Evolutionary conservation across 73 alveolate species (phyloP).

Genomic region (Breviolum minutum): DNA sequence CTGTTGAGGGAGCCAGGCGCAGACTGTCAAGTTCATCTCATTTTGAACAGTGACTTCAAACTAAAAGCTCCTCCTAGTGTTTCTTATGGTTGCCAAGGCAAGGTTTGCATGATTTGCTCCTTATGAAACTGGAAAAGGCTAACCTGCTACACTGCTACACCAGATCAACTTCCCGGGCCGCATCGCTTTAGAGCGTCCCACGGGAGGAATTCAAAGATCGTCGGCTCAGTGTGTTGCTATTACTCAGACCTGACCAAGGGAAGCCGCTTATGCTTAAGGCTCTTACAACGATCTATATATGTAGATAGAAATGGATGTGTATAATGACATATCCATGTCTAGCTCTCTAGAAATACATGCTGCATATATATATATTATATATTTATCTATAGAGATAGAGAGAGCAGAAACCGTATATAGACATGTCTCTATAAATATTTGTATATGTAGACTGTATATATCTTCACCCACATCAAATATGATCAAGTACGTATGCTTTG

Average conservation of each 20-base stretch:
- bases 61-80: neutral
- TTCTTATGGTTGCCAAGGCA: no score
- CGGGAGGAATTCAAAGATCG: slow-evolving; percentile 31
- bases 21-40: neutral
- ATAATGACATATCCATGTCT: neutral
- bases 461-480: no score
- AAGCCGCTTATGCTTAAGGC: neutral
- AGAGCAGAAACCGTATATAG: neutral
- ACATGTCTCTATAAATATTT: no score
- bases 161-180: neutral
- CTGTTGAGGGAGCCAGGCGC: neutral
- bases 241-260: neutral
- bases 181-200: neutral
- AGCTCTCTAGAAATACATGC: neutral
- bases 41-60: neutral
- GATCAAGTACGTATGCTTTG: no score
- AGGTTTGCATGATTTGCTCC: no score
- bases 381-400: neutral
- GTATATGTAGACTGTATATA: no score
- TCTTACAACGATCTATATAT: no score
- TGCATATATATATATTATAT: neutral
- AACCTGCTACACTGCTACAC: neutral
- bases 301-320: neutral
- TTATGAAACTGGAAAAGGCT: neutral
- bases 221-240: slow-evolving; percentile 12